These are phyloP conservation scores for Xerocomellus dryophilus DNA, from an alignment of 768 basidiomycete genomes.

Conservation along the genomic window DNA sequence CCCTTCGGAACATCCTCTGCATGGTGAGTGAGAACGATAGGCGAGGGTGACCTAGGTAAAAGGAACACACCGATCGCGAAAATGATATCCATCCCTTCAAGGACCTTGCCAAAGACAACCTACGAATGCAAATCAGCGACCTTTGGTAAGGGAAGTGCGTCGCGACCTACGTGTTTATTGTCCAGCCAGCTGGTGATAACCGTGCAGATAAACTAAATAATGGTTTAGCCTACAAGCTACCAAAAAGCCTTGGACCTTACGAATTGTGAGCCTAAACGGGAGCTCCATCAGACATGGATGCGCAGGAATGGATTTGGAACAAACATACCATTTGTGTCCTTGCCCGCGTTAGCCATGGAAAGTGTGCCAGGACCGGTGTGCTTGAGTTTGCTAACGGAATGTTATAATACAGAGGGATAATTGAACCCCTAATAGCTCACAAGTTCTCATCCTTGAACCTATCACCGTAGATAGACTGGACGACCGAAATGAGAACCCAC, in stretches of 20 bases:
- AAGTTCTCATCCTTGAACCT: slow-evolving; percentile 96
- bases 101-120: slow-evolving; percentile 91
- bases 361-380: slow-evolving; percentile 86
- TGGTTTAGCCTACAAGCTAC: background rate
- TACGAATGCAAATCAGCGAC: slow-evolving; percentile 31
- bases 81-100: slow-evolving; percentile 92
- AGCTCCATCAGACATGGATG: slow-evolving; percentile 4
- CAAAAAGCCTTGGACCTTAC: slow-evolving; percentile 41
- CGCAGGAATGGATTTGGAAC: background rate
- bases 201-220: slow-evolving; percentile 84
- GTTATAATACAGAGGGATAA: background rate
- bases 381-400: slow-evolving; percentile 75
- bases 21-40: slow-evolving; percentile 9
- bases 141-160: background rate
- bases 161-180: slow-evolving; percentile 68
- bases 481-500: background rate
- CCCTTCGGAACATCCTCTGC: slow-evolving; percentile 75
- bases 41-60: background rate
- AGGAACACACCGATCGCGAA: slow-evolving; percentile 60
- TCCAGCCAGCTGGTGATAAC: slow-evolving; percentile 86
- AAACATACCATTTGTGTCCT: slow-evolving; percentile 84
- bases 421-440: slow-evolving; percentile 40
- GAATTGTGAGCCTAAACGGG: slow-evolving; percentile 73
- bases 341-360: slow-evolving; percentile 93
- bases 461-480: slow-evolving; percentile 84